Evolutionary conservation across 2,329 filamentous ascomycete genomes (phyloP), one percentile per base, ranked within the genome.

Genomic region (Phaeoacremonium minimum): DNA sequence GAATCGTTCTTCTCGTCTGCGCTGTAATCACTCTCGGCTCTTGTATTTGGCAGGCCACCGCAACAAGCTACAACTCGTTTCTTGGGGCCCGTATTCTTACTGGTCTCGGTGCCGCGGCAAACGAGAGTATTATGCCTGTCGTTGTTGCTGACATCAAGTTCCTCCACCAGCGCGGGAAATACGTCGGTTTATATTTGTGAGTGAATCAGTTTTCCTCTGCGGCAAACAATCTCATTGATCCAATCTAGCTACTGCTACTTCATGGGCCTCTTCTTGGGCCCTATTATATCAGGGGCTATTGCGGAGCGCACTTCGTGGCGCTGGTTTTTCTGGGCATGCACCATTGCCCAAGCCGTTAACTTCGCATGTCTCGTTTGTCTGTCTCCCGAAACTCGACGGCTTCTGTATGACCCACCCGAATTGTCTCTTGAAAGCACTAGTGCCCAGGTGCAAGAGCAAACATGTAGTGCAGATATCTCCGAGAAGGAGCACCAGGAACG

Each of bases 111-210:
- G 74, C 74, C 38, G 76, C 75, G 2, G 74, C 76, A 6, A 68
- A 71, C 3, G 75, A 82, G 57, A 78, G 72, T 0, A 67, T 73
- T 4, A 73, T 76, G 52, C 75, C 75, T 2, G 66, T 69, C 15
- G 67, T 81, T 35, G 80, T 80, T 46, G 73, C 76, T 4, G 77
- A 81, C 47, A 68, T 79, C 14, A 75, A 76, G 49, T 81, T 82
- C 56, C 60, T 82, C 7, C 73, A 80, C 45, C 73, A 80, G 33
- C 65, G 77, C 38, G 77, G 77, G 9, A 9, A 9, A 9, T 26
- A 26, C 22, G n/a, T 26, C 9, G 22, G 22, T n/a, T 9, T 26
- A 9, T 26, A 26, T n/a, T 26, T 26, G 9, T 26, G 9, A 9
- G 22, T n/a, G n/a, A n/a, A n/a, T n/a, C n/a, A n/a, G n/a, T n/a